Conservation (phyloP, 1,284 basidiomycete species). For the Entoloma clypeatum region DNA sequence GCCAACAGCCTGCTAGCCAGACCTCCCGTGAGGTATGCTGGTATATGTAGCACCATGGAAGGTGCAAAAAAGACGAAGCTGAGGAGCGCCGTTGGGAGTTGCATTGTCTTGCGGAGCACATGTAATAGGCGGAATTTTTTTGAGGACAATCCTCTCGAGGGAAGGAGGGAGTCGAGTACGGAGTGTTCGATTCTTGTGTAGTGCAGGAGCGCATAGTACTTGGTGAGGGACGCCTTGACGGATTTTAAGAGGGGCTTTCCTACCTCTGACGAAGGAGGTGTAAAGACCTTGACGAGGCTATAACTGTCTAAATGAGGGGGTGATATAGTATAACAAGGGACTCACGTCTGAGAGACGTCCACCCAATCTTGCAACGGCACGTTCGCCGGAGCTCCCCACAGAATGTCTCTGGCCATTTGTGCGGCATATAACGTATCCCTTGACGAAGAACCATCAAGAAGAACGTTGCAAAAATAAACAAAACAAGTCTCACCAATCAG, state of each 20-base stretch:
- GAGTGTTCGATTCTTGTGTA: conserved; percentile 51
- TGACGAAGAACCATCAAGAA: not conserved
- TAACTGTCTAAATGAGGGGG: not conserved
- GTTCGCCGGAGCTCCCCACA: conserved; percentile 48
- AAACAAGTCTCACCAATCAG: conserved; percentile 55
- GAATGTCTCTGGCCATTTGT: conserved; percentile 56
- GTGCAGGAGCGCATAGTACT: conserved; percentile 57
- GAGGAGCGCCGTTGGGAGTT: conserved; percentile 23
- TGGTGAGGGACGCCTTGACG: conserved; percentile 43
- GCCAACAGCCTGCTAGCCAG: conserved; percentile 30
- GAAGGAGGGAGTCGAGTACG: conserved; percentile 38
- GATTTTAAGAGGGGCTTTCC: not conserved
- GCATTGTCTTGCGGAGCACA: conserved; percentile 8
- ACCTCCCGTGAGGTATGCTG: conserved; percentile 33
- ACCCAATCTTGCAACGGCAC: conserved; percentile 51
- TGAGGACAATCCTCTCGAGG: conserved; percentile 12
- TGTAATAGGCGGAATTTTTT: conserved; percentile 12
- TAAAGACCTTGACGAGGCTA: conserved; percentile 11
- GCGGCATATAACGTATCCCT: conserved; percentile 62
- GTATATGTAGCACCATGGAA: conserved; percentile 32
- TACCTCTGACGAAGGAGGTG: not conserved
- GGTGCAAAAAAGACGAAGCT: conserved; percentile 32
- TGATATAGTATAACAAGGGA: conserved; percentile 5
- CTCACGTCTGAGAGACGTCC: conserved; percentile 55
- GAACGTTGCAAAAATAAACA: not conserved